phyloP scores from a whole-genome alignment of 192 early-diverging fungal genomes.

The Linnemannia zychae region DNA sequence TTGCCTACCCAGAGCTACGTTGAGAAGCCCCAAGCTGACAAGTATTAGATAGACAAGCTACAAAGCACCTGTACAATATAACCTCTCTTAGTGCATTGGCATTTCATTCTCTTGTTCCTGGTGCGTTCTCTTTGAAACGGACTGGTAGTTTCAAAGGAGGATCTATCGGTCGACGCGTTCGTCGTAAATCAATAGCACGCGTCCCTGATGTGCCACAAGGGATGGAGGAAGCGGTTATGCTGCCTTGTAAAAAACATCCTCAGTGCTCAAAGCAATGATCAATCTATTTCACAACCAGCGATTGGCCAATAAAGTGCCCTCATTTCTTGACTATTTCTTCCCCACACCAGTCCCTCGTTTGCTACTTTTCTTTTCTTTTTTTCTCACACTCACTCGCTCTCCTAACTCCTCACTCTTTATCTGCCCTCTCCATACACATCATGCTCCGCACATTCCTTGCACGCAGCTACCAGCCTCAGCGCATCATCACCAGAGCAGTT shows the following conservation, averaged over 20 bases:
- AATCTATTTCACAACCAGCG: background rate
- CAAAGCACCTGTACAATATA: background rate
- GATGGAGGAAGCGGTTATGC: too few species aligned
- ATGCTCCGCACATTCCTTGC: conserved; percentile 57
- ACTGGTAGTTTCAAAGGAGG: too few species aligned
- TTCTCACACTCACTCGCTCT: background rate
- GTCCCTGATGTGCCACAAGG: too few species aligned
- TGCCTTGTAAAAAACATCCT: too few species aligned
- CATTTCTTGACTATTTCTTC: background rate
- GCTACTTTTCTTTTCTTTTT: background rate
- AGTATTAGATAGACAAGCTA: background rate
- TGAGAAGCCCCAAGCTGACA: background rate
- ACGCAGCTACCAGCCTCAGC: conserved; percentile 45
- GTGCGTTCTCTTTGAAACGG: too few species aligned
- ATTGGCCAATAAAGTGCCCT: background rate
- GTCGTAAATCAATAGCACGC: too few species aligned
- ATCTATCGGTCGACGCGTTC: too few species aligned
- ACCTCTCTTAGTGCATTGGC: too few species aligned
- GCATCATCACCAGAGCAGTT: conserved; percentile 16
- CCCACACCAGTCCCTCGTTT: too few species aligned
- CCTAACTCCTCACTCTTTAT: background rate
- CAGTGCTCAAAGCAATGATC: too few species aligned
- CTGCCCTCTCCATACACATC: background rate
- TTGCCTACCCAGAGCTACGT: background rate
- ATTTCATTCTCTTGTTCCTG: background rate